These are phyloP conservation scores for Trametes polyzona DNA, from an alignment of 1,284 basidiomycete genomes.

Conservation along the genomic window DNA sequence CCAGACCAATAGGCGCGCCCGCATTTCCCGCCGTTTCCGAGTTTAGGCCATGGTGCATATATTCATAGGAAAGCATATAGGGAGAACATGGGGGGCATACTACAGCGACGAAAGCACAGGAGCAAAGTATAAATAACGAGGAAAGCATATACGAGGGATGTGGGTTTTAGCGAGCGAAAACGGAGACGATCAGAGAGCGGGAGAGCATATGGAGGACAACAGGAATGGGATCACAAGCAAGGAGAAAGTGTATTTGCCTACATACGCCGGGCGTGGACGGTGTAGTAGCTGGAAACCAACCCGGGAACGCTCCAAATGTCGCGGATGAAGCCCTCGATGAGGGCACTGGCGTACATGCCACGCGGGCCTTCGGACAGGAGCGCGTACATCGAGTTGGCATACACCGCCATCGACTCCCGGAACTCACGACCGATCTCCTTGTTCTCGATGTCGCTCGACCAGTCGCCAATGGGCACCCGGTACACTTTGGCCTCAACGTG, in stretches of 20 bases:
- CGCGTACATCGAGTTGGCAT: conserved; percentile 44
- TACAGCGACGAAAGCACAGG: not conserved
- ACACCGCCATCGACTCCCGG: conserved; percentile 35
- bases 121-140: not conserved
- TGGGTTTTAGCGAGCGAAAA: not conserved
- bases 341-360: conserved; percentile 39
- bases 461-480: conserved; percentile 54
- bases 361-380: conserved; percentile 45
- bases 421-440: conserved; percentile 42
- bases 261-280: conserved; percentile 37
- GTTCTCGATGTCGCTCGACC: conserved; percentile 41
- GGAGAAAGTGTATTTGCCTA: not conserved
- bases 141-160: not conserved
- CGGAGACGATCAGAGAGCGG: not conserved
- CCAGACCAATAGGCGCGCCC: conserved; percentile 19
- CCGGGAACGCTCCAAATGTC: conserved; percentile 48
- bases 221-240: not conserved
- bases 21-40: conserved; percentile 2
- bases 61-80: conserved; percentile 15
- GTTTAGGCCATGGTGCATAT: conserved; percentile 7
- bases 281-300: conserved; percentile 45
- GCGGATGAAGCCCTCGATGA: conserved; percentile 43
- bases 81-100: not conserved
- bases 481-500: conserved; percentile 38
- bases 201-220: conserved; percentile 1